phyloP scores from a whole-genome alignment of 139 green algal species.

The Eudorina sp. region DNA sequence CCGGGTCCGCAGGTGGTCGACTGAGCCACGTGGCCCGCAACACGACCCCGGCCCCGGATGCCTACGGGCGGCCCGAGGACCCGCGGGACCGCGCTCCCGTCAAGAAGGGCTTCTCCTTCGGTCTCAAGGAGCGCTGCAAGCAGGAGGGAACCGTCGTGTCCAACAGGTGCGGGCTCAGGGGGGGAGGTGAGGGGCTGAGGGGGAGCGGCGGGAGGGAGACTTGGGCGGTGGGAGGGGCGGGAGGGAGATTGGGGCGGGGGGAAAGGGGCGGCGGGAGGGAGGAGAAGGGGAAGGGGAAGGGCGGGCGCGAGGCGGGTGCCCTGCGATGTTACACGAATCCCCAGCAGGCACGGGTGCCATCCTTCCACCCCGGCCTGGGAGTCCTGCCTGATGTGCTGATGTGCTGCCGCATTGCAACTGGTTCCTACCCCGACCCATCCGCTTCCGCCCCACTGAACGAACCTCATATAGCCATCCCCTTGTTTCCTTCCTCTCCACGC shows the following conservation, averaged over 20 bases:
- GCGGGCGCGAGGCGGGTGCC: no score
- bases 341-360: no score
- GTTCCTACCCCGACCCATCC: no score
- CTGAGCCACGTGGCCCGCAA: conserved; percentile 22
- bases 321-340: no score
- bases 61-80: conserved; percentile 34
- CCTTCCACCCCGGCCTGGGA: no score
- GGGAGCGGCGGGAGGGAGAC: not conserved
- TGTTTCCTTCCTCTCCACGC: not conserved
- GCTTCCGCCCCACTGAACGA: no score
- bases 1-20: not conserved
- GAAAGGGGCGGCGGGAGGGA: no score
- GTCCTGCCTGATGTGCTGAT: no score
- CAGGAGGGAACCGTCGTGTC: not conserved
- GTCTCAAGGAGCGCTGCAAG: conserved; percentile 10
- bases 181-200: not conserved
- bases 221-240: not conserved
- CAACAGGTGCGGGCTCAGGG: not conserved
- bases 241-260: no score
- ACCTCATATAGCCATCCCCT: not conserved
- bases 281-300: no score
- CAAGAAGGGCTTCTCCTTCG: conserved; percentile 43
- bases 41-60: conserved; percentile 26
- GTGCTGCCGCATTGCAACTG: no score
- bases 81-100: not conserved